phyloP scores from a whole-genome alignment of 495 filamentous ascomycete genomes.

The Hyaloscypha bicolor region DNA sequence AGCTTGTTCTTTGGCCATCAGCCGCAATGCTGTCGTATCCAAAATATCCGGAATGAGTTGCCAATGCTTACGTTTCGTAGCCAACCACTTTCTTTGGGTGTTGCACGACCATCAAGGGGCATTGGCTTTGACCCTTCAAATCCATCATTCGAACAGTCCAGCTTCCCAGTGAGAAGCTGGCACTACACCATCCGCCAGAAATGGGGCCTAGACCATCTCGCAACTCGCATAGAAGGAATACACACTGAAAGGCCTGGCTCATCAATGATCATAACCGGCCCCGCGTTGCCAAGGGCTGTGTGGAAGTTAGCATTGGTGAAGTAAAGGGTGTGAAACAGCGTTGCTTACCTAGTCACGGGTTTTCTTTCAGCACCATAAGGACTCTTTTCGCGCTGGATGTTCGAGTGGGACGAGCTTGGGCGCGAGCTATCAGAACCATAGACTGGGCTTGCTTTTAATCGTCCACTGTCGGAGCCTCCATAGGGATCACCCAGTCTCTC shows the following conservation, averaged over 20 bases:
- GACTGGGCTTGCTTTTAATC: neutral
- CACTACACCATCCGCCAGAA: too few relatives aligned
- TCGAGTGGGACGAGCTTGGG: neutral
- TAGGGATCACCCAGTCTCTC: neutral
- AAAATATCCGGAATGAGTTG: too few relatives aligned
- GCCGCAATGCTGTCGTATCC: too few relatives aligned
- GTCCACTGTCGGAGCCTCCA: neutral
- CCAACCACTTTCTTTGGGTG: too few relatives aligned
- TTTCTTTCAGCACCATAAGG: neutral
- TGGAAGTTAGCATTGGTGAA: slow-evolving; percentile 26
- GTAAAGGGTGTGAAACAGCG: neutral
- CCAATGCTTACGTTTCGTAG: too few relatives aligned
- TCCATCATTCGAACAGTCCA: too few relatives aligned
- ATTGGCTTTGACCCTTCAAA: too few relatives aligned
- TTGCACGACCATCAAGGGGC: too few relatives aligned
- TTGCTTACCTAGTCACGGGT: neutral
- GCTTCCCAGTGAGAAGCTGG: too few relatives aligned
- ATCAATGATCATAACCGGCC: slow-evolving; percentile 46
- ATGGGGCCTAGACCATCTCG: too few relatives aligned
- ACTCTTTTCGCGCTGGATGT: neutral
- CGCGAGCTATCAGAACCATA: neutral
- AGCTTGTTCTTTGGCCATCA: too few relatives aligned
- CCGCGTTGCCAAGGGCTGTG: slow-evolving; percentile 51
- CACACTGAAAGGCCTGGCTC: neutral
- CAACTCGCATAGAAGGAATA: too few relatives aligned